Conservation (phyloP, 495 filamentous ascomycete species). For the Mytilinidion resinicola region DNA sequence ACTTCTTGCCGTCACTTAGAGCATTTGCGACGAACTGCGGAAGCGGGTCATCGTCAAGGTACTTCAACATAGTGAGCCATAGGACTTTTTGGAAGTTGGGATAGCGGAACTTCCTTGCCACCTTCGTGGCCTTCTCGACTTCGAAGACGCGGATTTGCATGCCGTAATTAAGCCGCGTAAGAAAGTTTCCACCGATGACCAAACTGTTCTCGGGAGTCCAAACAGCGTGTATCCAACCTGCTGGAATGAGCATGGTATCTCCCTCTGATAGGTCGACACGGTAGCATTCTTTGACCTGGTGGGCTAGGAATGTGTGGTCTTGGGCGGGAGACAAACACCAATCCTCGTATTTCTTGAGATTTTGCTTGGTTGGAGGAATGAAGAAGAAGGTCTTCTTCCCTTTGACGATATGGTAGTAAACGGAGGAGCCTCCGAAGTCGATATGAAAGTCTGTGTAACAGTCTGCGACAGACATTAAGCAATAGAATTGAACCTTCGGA, state of each 20-base stretch:
- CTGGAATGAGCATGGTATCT: slow-evolving; percentile 73
- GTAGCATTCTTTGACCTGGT: slow-evolving; percentile 67
- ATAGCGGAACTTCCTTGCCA: slow-evolving; percentile 63
- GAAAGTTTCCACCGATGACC: slow-evolving; percentile 72
- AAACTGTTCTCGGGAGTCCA: slow-evolving; percentile 73
- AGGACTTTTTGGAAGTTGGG: slow-evolving; percentile 70
- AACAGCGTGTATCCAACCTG: slow-evolving; percentile 76
- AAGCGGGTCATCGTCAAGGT: slow-evolving; percentile 61
- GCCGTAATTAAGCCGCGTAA: slow-evolving; percentile 61
- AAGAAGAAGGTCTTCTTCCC: slow-evolving; percentile 76
- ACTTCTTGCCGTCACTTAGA: slow-evolving; percentile 52
- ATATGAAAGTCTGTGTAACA: slow-evolving; percentile 79
- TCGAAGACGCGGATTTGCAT: slow-evolving; percentile 68
- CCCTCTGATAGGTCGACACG: slow-evolving; percentile 65
- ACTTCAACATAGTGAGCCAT: slow-evolving; percentile 64
- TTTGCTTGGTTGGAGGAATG: slow-evolving; percentile 66
- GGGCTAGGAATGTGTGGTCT: slow-evolving; percentile 59
- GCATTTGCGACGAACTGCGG: slow-evolving; percentile 51
- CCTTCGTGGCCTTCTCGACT: slow-evolving; percentile 68
- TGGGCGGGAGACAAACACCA: slow-evolving; percentile 72
- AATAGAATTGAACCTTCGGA: slow-evolving; percentile 65
- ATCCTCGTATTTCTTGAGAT: slow-evolving; percentile 71
- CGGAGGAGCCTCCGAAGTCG: slow-evolving; percentile 72
- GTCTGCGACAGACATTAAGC: slow-evolving; percentile 72
- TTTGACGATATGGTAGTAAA: slow-evolving; percentile 72